These are phyloP conservation scores for Larix kaempferi DNA, from an alignment of 75 land plant species.

Conservation along the genomic window DNA sequence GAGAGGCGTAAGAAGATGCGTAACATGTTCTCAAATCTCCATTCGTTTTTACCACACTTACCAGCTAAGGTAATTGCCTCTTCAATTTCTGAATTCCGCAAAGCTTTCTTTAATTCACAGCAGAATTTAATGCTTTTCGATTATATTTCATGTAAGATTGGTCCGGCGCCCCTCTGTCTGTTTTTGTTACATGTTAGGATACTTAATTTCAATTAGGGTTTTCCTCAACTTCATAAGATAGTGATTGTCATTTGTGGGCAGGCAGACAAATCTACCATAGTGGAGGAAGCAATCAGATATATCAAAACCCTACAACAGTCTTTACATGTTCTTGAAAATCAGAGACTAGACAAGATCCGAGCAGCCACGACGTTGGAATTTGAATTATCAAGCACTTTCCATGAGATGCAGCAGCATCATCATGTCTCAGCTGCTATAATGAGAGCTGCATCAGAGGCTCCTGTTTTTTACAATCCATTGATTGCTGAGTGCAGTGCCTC, in stretches of 20 bases:
- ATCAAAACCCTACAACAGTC: conserved; percentile 49
- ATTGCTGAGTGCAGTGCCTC: no score
- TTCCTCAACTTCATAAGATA: not conserved
- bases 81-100: not conserved
- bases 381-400: conserved; percentile 5
- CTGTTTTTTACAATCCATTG: not conserved
- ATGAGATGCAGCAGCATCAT: not conserved
- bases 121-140: no score
- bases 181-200: no score
- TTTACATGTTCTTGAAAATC: conserved; percentile 41
- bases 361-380: not conserved
- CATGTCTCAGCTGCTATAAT: not conserved
- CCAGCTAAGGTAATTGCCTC: conserved; percentile 56
- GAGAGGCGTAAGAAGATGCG: conserved; percentile 91
- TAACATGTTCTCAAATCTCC: conserved; percentile 75
- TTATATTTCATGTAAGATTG: no score
- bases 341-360: conserved; percentile 34
- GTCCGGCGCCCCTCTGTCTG: no score
- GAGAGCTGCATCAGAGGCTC: not conserved
- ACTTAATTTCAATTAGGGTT: no score
- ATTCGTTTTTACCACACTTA: conserved; percentile 73
- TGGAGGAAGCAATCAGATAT: conserved; percentile 75
- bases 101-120: no score
- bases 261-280: conserved; percentile 81
- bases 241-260: conserved; percentile 7